Conservation (phyloP, 768 basidiomycete genomes). For the Rhodotorula paludigena region DNA sequence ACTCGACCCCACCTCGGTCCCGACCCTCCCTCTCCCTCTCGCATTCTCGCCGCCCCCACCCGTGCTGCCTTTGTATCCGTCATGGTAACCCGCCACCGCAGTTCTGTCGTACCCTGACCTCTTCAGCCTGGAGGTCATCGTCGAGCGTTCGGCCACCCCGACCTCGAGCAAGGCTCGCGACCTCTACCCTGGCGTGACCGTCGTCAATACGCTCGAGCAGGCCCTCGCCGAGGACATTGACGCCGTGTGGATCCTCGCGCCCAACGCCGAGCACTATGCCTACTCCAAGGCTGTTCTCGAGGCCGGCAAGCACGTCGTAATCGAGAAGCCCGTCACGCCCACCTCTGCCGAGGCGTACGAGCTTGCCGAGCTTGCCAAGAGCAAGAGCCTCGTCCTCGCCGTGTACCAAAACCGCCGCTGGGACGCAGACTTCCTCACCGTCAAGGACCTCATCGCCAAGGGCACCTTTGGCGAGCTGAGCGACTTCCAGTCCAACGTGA, state of each 20-base stretch:
- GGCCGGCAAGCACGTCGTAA: constrained; percentile 54
- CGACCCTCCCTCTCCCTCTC: neutral
- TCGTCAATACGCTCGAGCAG: constrained; percentile 60
- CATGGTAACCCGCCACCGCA: neutral
- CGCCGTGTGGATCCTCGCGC: constrained; percentile 58
- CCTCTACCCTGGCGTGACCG: constrained; percentile 56
- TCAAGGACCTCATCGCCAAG: constrained; percentile 58
- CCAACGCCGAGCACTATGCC: constrained; percentile 66
- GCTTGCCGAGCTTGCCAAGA: constrained; percentile 58
- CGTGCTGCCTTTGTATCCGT: too few species aligned
- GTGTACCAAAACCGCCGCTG: constrained; percentile 55
- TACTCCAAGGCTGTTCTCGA: constrained; percentile 56
- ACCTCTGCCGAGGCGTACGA: constrained; percentile 59
- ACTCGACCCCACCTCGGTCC: neutral
- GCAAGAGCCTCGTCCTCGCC: constrained; percentile 60
- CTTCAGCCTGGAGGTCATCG: constrained; percentile 67
- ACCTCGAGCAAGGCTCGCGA: constrained; percentile 61
- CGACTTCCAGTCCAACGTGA: constrained; percentile 21
- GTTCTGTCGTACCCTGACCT: constrained; percentile 62
- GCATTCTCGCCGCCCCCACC: neutral
- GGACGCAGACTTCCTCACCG: constrained; percentile 70
- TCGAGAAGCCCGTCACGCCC: constrained; percentile 73
- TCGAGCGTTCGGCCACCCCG: constrained; percentile 59
- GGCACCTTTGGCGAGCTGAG: constrained; percentile 45
- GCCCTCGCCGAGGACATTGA: constrained; percentile 67